phyloP scores from a whole-genome alignment of 2,329 filamentous ascomycete genomes.

The Calonectria henricotiae region DNA sequence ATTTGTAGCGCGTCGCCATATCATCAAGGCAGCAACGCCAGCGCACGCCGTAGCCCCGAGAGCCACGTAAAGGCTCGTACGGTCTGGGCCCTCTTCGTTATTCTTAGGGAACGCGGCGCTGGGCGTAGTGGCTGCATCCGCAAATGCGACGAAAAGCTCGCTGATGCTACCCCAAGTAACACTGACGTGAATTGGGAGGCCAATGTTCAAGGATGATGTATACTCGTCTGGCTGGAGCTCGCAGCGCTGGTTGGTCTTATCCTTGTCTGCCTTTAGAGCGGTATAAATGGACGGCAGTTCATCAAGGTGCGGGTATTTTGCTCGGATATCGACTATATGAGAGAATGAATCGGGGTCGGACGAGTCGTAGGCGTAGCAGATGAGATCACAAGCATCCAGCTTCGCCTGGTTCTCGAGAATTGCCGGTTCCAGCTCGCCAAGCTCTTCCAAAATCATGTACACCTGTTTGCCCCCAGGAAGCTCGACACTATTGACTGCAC shows the following conservation, averaged over 20 bases:
- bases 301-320: constrained; percentile 86
- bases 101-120: constrained; percentile 90
- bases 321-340: constrained; percentile 87
- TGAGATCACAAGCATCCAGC: constrained; percentile 91
- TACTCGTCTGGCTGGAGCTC: constrained; percentile 95
- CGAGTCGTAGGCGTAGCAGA: constrained; percentile 97
- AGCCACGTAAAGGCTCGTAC: constrained; percentile 89
- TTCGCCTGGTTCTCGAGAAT: constrained; percentile 94
- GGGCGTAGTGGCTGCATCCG: constrained; percentile 92
- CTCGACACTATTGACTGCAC: constrained; percentile 96
- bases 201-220: constrained; percentile 88
- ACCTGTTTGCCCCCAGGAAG: constrained; percentile 96
- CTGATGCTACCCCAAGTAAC: constrained; percentile 95
- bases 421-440: constrained; percentile 95
- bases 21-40: constrained; percentile 76
- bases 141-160: constrained; percentile 92
- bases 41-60: constrained; percentile 81
- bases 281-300: constrained; percentile 94
- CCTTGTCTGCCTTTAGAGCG: constrained; percentile 93
- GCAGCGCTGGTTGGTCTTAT: constrained; percentile 96
- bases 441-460: constrained; percentile 95
- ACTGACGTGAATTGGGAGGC: constrained; percentile 92
- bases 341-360: constrained; percentile 96
- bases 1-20: constrained; percentile 74
- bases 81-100: constrained; percentile 88